Percentiles rank a stretch among this genome's conserved stretches.
Conservation (phyloP, 1,139 yeast genomes). For the Ogataea hybrid region DNA sequence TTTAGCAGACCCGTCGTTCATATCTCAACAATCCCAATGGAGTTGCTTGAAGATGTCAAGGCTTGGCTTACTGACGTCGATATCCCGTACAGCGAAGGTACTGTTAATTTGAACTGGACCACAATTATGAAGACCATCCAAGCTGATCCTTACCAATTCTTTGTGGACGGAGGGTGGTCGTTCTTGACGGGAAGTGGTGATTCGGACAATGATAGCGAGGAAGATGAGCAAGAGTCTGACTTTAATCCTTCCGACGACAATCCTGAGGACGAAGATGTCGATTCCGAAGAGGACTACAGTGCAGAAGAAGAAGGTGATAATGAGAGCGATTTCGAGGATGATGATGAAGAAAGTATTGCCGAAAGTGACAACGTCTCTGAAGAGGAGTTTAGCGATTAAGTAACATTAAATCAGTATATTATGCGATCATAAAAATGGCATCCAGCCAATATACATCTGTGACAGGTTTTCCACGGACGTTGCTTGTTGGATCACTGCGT, state of each 20-base stretch:
- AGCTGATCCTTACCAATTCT: constrained; percentile 93
- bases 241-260: constrained; percentile 63
- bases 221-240: constrained; percentile 50
- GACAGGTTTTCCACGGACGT: constrained; percentile 67
- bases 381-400: constrained; percentile 31
- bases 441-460: constrained; percentile 96
- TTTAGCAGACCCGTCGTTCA: constrained; percentile 85
- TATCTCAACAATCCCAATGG: constrained; percentile 93
- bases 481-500: constrained; percentile 83
- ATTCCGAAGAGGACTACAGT: constrained; percentile 47
- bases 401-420: constrained; percentile 4
- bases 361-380: constrained; percentile 44
- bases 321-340: constrained; percentile 47
- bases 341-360: constrained; percentile 37
- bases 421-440: constrained; percentile 52
- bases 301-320: constrained; percentile 38
- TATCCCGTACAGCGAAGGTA: constrained; percentile 92
- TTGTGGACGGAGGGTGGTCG: constrained; percentile 94
- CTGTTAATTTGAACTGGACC: constrained; percentile 93
- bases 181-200: constrained; percentile 74
- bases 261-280: constrained; percentile 74
- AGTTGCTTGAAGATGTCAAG: constrained; percentile 85
- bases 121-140: constrained; percentile 92
- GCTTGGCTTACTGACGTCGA: constrained; percentile 97
- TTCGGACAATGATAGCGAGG: constrained; percentile 51